phyloP scores from a whole-genome alignment of 257 asterid species.

The Fraxinus anomala region DNA sequence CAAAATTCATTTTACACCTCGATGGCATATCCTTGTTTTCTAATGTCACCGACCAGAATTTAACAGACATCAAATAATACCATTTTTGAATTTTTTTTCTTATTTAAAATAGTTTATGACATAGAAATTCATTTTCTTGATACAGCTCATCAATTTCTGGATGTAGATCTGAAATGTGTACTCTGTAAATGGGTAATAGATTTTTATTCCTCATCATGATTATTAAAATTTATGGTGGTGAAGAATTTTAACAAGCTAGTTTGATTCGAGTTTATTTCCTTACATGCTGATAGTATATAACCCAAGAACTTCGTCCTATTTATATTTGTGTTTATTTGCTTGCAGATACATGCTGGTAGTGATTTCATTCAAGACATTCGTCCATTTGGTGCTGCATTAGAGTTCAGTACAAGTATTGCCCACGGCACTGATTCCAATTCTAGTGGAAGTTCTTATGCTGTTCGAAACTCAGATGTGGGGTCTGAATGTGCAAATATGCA shows the following conservation, averaged over 20 bases:
- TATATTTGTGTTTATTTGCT: conserved; percentile 1
- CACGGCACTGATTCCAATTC: conserved; percentile 50
- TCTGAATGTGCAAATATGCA: conserved; percentile 77
- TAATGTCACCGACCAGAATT: neutral
- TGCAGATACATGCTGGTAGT: conserved; percentile 59
- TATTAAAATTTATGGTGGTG: neutral
- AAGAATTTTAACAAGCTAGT: neutral
- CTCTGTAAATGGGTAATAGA: neutral
- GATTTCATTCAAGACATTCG: conserved; percentile 48
- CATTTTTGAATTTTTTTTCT: no score
- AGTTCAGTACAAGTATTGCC: conserved; percentile 45
- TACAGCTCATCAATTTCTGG: neutral
- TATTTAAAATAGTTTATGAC: neutral
- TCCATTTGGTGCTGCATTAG: conserved; percentile 54
- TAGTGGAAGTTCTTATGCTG: conserved; percentile 33
- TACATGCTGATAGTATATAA: conserved; percentile 42
- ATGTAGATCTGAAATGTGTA: neutral
- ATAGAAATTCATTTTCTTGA: no score
- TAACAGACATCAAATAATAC: neutral
- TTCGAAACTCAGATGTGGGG: conserved; percentile 75
- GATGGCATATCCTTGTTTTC: neutral
- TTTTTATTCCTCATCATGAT: neutral
- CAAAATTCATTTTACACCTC: neutral
- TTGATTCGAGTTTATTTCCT: neutral
- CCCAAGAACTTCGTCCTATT: conserved; percentile 42